Evolutionary conservation across 2,329 filamentous ascomycete species (phyloP), one percentile per base, ranked within the genome.

Genomic region (Diaporthe sp.): DNA sequence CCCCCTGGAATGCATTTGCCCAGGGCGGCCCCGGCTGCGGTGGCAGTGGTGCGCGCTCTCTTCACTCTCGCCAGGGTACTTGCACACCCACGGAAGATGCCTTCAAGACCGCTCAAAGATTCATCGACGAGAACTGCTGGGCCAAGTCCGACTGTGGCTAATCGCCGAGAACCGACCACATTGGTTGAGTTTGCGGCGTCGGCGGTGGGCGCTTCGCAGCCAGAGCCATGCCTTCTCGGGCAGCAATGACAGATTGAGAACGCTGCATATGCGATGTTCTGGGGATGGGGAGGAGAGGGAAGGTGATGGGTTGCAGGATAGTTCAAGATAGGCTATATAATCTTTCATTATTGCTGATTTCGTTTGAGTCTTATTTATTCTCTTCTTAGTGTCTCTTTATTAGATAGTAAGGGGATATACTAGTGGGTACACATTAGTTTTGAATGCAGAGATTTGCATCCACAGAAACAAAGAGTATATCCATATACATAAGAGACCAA

Each of bases 1-100:
- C 62, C 15, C 62, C 68, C 9, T 79, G 71, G 17, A 67, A 25
- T 25, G 62, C 62, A 10, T 67, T 67, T 37, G 44, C 61, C 9
- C 17, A n/a, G 62, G 44, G 42, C 42, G 61, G 62, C 5, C 10
- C 62, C 7, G 44, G 44, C 44, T 67, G 62, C 28, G 28, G 62
- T 51, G 44, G 62, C 10, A 51, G 8, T 28, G 6, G 9, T 2
- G 9, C 44, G 10, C 62, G 62, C 19, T 67, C 62, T 22, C 62
- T 67, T 49, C 19, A 9, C 44, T 34, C 62, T 51, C 62, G 62
- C 28, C 62, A 67, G 44, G 2, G 4, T n/a, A 8, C 28, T 28
- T 67, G 62, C 44, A 7, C 19, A 19, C 62, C 62, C 13, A 67
- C 0, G 62, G 62, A 67, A 5, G 12, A 17, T 37, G 44, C 28